Conservation (phyloP, 352 stramenopile genomes). For the Phytophthora brassicae region DNA sequence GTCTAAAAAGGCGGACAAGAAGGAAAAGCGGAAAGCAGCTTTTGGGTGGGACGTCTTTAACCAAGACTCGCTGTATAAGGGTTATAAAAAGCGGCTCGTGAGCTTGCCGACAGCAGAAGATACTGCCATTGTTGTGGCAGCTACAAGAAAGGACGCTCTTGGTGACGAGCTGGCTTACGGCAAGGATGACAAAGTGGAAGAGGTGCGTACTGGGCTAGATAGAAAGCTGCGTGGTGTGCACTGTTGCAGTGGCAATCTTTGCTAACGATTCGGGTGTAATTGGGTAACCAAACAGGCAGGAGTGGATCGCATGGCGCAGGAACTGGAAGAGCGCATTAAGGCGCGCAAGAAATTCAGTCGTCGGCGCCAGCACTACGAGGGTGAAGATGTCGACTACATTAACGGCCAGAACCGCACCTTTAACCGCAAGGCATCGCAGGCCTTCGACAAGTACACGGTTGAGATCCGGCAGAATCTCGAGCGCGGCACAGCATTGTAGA, state of each 20-base stretch:
- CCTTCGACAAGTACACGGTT: conserved; percentile 98
- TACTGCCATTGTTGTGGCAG: conserved; percentile 1
- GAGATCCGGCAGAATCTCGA: conserved; percentile 98
- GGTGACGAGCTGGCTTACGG: conserved; percentile 70
- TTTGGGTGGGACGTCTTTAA: conserved; percentile 89
- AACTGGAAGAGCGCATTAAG: conserved; percentile 73
- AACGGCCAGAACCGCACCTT: conserved; percentile 98
- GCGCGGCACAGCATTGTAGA: conserved; percentile 95
- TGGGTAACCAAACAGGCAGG: conserved; percentile 40
- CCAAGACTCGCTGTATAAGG: conserved; percentile 82
- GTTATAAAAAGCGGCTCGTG: conserved; percentile 81
- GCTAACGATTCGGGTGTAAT: conserved; percentile 2
- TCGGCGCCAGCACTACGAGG: conserved; percentile 76
- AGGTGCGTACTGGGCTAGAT: conserved; percentile 38
- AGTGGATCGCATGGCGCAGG: conserved; percentile 71
- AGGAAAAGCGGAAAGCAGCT: conserved; percentile 77
- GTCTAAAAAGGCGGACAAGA: conserved; percentile 66
- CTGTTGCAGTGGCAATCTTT: neutral
- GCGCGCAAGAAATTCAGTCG: conserved; percentile 78
- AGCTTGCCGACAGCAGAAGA: conserved; percentile 47
- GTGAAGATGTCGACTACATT: conserved; percentile 96
- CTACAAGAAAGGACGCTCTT: conserved; percentile 26
- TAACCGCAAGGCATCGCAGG: conserved; percentile 97
- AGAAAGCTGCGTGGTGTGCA: neutral
- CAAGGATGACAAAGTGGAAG: conserved; percentile 49